Evolutionary conservation across 495 filamentous ascomycete species (phyloP).

Genomic region (Trichocladium antarcticum): DNA sequence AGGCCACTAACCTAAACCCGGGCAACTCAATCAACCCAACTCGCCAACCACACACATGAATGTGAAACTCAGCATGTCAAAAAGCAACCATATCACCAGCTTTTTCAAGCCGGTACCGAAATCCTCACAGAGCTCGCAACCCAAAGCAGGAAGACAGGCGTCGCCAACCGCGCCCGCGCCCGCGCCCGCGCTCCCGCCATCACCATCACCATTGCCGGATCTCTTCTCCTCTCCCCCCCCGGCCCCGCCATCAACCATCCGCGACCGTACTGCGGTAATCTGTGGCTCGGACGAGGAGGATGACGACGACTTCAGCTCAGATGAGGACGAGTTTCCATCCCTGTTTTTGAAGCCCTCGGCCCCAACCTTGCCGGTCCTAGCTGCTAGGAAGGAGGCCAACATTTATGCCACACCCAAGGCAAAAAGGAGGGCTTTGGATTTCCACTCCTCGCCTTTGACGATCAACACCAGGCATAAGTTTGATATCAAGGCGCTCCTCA

Average conservation of each 20-base stretch:
- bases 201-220: conserved; percentile 6
- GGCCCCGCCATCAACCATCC: conserved; percentile 14
- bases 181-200: conserved; percentile 8
- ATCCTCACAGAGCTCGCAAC: not conserved
- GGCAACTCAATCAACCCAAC: not conserved
- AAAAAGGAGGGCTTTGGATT: conserved; percentile 30
- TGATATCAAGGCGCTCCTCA: conserved; percentile 54
- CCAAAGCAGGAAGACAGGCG: conserved; percentile 5
- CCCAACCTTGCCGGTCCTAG: not conserved
- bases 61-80: conserved; percentile 6
- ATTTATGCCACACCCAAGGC: conserved; percentile 26
- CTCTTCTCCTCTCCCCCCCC: conserved; percentile 24
- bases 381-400: not conserved
- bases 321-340: conserved; percentile 13
- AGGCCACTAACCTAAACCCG: not conserved
- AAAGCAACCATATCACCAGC: conserved; percentile 14
- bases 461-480: conserved; percentile 52
- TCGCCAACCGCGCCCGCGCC: conserved; percentile 7
- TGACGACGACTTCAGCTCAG: conserved; percentile 9
- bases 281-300: conserved; percentile 36
- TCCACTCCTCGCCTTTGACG: conserved; percentile 34
- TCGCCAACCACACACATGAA: not conserved
- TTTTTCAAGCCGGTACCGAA: conserved; percentile 20
- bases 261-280: conserved; percentile 41
- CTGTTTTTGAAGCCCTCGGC: not conserved